Evolutionary conservation across 257 asterid species (phyloP), one percentile per base, ranked within the genome.

Genomic region (Gentiana macrophylla): DNA sequence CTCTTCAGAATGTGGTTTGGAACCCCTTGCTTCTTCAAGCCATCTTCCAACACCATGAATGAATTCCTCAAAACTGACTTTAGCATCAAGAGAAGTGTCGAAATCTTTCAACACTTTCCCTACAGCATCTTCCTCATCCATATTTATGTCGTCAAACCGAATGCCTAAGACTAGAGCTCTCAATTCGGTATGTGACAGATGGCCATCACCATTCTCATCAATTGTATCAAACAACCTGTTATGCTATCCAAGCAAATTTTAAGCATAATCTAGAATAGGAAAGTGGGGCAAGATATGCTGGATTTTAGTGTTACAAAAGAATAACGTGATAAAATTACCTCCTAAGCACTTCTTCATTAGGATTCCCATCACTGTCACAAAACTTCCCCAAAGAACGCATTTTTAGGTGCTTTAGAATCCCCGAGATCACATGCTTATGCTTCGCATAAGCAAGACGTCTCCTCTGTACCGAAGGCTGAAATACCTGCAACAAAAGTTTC

Each of bases 381-480:
- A 90, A 84, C 72, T 62, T 86, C 56, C 98, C 98, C 41, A 84
- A 62, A 61, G 85, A 69, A 32, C 64, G 89, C 80, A 41, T 80
- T 76, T 72, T 84, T 57, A 90, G 67, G 57, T 84, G 80, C 73
- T 66, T 73, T 65, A 90, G 68, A 68, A 90, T 65, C 52, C 96
- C 98, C 5, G 98, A 82, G 52, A 84, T 79, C 66, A 90, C 83
- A 67, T 79, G 96, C 74, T 82, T 84, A 62, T 84, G 98, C 77
- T 84, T 80, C 61, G 76, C 78, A 61, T 38, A 86, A 50, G 69
- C 86, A 58, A 90, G 80, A 41, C 76, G 74, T 63, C 98, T 82
- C 76, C 68, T 79, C 65, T 90, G 98, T 56, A 90, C 76, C 95
- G 83, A 68, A 2, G 98, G 98, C 65, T 86, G 95, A 65, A 90